A percentile compares a stretch with the other conserved stretches of the same genome.
phyloP scores from a whole-genome alignment of 1,284 basidiomycete genomes.

The Fistulinella cinereoalba region DNA sequence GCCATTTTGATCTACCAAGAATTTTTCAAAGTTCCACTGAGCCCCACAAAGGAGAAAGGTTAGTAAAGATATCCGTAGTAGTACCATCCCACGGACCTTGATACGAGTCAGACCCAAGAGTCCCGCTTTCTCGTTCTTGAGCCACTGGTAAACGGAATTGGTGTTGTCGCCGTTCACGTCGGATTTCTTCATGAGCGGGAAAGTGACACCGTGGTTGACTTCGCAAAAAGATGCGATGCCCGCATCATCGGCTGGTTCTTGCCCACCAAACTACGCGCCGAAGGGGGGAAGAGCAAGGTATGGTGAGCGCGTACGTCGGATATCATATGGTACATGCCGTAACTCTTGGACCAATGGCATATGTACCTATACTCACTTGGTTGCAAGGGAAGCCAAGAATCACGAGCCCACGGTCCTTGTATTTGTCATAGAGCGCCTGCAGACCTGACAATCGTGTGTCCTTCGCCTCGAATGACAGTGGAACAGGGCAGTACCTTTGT shows the following conservation, averaged over 20 bases:
- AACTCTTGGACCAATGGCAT: no score
- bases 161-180: conserved; percentile 84
- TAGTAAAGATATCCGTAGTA: background rate
- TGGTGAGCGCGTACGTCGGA: no score
- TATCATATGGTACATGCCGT: no score
- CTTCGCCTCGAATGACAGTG: no score
- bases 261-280: conserved; percentile 58
- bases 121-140: conserved; percentile 78
- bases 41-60: background rate
- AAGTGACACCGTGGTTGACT: conserved; percentile 78
- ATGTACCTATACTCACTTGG: conserved; percentile 69
- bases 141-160: conserved; percentile 83
- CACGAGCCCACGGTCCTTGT: conserved; percentile 72
- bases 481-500: no score
- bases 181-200: conserved; percentile 86
- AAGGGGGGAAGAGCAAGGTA: background rate
- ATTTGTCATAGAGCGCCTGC: conserved; percentile 80
- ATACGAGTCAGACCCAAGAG: conserved; percentile 72
- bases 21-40: conserved; percentile 83
- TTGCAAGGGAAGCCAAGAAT: conserved; percentile 92
- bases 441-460: conserved; percentile 67
- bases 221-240: conserved; percentile 67
- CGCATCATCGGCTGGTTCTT: conserved; percentile 73
- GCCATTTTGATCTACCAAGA: conserved; percentile 67
- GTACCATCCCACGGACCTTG: conserved; percentile 53